Conservation (phyloP, 2,329 filamentous ascomycete genomes). For the Cryphonectria nitschkei region DNA sequence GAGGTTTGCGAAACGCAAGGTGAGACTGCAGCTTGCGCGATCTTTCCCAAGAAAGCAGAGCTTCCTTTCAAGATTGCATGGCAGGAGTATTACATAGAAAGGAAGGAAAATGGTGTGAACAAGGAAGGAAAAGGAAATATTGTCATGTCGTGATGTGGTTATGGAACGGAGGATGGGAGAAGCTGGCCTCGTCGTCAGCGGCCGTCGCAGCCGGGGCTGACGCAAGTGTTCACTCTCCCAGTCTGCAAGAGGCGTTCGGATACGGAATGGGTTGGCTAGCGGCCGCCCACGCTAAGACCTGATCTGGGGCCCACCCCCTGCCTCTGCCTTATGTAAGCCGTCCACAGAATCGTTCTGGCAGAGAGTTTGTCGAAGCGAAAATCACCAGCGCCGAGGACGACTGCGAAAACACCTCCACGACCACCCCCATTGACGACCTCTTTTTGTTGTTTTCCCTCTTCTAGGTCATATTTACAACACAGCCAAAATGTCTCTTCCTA, state of each 20-base stretch:
- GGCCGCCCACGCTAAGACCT: slow-evolving; percentile 8
- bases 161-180: not conserved
- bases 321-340: slow-evolving; percentile 22
- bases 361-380: slow-evolving; percentile 25
- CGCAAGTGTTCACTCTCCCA: slow-evolving; percentile 4
- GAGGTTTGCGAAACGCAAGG: not conserved
- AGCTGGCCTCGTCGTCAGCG: not conserved
- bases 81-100: slow-evolving; percentile 10
- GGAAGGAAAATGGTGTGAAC: not conserved
- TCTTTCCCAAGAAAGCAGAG: slow-evolving; percentile 20
- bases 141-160: slow-evolving; percentile 1
- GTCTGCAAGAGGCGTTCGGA: slow-evolving; percentile 22
- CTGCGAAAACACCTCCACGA: slow-evolving; percentile 29
- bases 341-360: slow-evolving; percentile 26
- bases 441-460: not conserved
- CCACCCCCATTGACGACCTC: slow-evolving; percentile 26
- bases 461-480: slow-evolving; percentile 28
- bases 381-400: slow-evolving; percentile 25
- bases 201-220: slow-evolving; percentile 16
- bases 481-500: slow-evolving; percentile 65
- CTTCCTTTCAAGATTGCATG: slow-evolving; percentile 14
- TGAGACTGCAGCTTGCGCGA: slow-evolving; percentile 11
- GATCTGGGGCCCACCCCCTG: not conserved
- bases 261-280: not conserved
- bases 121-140: not conserved